Base-by-base conservation (phyloP, 2,329 filamentous ascomycete species). In the Cladosporium sp. region DNA sequence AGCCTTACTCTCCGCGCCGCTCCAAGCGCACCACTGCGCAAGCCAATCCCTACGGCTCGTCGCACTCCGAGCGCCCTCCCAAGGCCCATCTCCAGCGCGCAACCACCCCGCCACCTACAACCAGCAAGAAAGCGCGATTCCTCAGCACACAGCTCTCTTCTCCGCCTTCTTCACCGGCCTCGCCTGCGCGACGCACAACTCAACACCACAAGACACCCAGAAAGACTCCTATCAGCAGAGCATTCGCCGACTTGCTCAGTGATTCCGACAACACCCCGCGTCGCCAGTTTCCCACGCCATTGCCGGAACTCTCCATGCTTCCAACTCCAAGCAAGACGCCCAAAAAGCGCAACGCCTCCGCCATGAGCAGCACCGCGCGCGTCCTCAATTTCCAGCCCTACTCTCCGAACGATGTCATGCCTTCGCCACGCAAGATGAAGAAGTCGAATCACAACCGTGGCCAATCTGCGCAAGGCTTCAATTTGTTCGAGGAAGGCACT, bases 241-340 rank as follows among this genome's bases (percentile, higher is more conserved):
- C 48, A 22, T 43, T 50, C 19, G 41, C 39, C 22, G 48, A 39
- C 48, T 20, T 43, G 30, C 48, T 32, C 39, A 43, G 39, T 18
- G 48, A 51, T n/a, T 51, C 41, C 4, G 49, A 51, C 36, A 41
- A 25, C 49, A 32, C 39, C 29, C 22, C 41, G 8, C 48, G 25
- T 15, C 40, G 18, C 22, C 11, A 25, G 15, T 22, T 43, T 27
- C 48, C 38, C 27, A 46, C 38, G n/a, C 55, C 45, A 22, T 36
- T 32, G 2, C 22, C 22, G 22, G 22, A 27, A 27, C 22, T 27
- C 9, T 48, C 45, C 12, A 85, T 87, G 78, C 78, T 91, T 39
- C 86, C 85, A 13, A 92, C 88, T 3, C 88, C 88, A 2, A 79
- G 82, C 56, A 91, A 91, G 72, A 92, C 88, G 3, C 88, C 80